phyloP scores from a whole-genome alignment of 192 early-diverging fungal genomes.

The Coemansia sp. region DNA sequence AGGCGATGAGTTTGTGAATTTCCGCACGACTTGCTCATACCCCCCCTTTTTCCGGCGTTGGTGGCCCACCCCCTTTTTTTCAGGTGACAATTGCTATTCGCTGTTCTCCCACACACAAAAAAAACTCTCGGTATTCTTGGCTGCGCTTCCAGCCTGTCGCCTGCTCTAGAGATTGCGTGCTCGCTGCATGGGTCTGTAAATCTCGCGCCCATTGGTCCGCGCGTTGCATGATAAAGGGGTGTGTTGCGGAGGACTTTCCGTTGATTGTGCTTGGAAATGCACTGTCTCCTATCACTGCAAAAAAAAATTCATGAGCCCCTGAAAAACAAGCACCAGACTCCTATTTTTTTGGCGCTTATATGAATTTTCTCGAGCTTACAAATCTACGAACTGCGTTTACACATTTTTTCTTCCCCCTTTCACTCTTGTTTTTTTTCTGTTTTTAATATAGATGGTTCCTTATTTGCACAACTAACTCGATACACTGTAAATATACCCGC shows the following conservation, averaged over 20 bases:
- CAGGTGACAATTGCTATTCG: not conserved
- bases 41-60: not conserved
- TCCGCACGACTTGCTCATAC: not conserved
- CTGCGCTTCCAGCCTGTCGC: not conserved
- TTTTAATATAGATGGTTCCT: not conserved
- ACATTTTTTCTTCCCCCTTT: not conserved
- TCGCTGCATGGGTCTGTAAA: not conserved
- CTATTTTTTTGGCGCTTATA: constrained; percentile 1
- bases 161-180: constrained; percentile 7
- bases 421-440: not conserved
- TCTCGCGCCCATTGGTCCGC: constrained; percentile 7
- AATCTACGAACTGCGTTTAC: not conserved
- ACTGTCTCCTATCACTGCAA: not conserved
- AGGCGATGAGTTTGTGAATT: not conserved
- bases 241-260: not conserved
- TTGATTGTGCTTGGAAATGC: not conserved
- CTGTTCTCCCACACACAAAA: not conserved
- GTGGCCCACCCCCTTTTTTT: not conserved
- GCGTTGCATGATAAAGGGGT: constrained; percentile 4
- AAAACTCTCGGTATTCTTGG: constrained; percentile 1
- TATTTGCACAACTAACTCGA: not conserved
- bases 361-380: not conserved
- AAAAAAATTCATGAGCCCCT: constrained; percentile 6
- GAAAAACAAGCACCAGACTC: not conserved
- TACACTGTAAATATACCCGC: not conserved